These are phyloP conservation scores for Sanguinoderma infundibulare DNA, from an alignment of 1,284 basidiomycete genomes.

Conservation along the genomic window DNA sequence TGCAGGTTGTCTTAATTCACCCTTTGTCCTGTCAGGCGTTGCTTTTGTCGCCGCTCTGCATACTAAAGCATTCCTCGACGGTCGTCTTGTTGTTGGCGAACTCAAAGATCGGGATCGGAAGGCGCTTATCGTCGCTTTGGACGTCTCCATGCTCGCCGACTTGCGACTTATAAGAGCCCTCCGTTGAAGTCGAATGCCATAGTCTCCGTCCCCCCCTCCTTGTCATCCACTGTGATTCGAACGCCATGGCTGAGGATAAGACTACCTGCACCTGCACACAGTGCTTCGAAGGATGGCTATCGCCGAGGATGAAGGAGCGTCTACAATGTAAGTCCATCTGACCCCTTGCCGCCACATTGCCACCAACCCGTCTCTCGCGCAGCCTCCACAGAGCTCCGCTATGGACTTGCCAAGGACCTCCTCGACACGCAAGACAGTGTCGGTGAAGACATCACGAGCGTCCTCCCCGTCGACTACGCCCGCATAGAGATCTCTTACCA, in stretches of 20 bases:
- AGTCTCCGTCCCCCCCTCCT: neutral
- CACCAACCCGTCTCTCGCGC: neutral
- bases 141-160: neutral
- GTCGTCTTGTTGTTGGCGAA: too few species aligned
- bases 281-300: constrained; percentile 26
- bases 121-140: neutral
- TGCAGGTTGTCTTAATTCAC: too few species aligned
- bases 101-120: neutral
- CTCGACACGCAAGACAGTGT: constrained; percentile 21
- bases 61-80: neutral
- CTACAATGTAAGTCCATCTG: constrained; percentile 16
- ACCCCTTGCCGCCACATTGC: neutral
- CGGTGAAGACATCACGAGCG: constrained; percentile 13
- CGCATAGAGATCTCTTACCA: constrained; percentile 18
- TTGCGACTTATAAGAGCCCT: neutral
- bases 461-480: constrained; percentile 23
- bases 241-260: neutral
- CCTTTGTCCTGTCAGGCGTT: too few species aligned
- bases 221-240: neutral
- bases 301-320: constrained; percentile 25
- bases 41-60: too few species aligned
- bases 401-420: constrained; percentile 13
- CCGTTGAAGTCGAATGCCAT: neutral
- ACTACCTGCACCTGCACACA: constrained; percentile 17
- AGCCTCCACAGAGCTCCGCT: constrained; percentile 19